A percentile compares a stretch with the other conserved stretches of the same genome.
These are phyloP conservation scores for Wickerhamiella allomyrinae DNA, from an alignment of 805 yeast genomes.

Conservation along the genomic window DNA sequence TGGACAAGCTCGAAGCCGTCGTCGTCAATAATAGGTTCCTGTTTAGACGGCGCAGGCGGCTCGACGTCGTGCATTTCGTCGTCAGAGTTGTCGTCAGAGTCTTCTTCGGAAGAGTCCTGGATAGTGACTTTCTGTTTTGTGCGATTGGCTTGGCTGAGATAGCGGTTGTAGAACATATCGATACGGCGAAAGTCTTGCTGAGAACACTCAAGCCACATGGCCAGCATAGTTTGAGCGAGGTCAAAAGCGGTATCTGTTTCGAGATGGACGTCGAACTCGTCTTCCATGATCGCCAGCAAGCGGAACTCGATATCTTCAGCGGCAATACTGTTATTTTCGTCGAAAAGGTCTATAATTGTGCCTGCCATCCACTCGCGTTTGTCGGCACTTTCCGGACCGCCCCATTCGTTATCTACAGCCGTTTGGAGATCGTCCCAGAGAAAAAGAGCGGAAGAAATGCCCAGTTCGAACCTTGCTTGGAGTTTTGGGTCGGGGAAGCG, in stretches of 20 bases:
- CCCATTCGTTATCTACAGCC: slow-evolving; percentile 91
- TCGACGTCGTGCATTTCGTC: slow-evolving; percentile 28
- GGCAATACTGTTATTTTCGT: slow-evolving; percentile 44
- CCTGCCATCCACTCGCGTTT: slow-evolving; percentile 94
- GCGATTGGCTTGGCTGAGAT: slow-evolving; percentile 24
- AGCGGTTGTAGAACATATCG: slow-evolving; percentile 45
- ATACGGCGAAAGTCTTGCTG: slow-evolving; percentile 38
- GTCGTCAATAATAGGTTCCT: slow-evolving; percentile 69
- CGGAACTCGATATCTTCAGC: slow-evolving; percentile 71
- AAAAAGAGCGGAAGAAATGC: slow-evolving; percentile 81
- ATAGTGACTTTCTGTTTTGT: slow-evolving; percentile 36
- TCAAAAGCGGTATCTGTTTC: slow-evolving; percentile 80
- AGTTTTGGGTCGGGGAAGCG: slow-evolving; percentile 37
- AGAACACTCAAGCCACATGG: slow-evolving; percentile 50
- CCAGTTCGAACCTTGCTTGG: slow-evolving; percentile 81
- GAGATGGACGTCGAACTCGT: slow-evolving; percentile 78
- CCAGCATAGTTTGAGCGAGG: slow-evolving; percentile 52
- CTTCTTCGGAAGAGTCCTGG: slow-evolving; percentile 39
- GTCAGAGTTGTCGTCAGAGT: slow-evolving; percentile 30
- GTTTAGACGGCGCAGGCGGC: slow-evolving; percentile 27
- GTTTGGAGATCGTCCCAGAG: slow-evolving; percentile 77
- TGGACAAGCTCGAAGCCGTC: slow-evolving; percentile 90
- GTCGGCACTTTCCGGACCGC: slow-evolving; percentile 81
- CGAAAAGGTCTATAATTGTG: slow-evolving; percentile 64
- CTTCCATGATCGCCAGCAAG: slow-evolving; percentile 77